Evolutionary conservation across 2,329 filamentous ascomycete species (phyloP), one percentile per base, ranked within the genome.

Genomic region (Coniochaeta hoffmannii): DNA sequence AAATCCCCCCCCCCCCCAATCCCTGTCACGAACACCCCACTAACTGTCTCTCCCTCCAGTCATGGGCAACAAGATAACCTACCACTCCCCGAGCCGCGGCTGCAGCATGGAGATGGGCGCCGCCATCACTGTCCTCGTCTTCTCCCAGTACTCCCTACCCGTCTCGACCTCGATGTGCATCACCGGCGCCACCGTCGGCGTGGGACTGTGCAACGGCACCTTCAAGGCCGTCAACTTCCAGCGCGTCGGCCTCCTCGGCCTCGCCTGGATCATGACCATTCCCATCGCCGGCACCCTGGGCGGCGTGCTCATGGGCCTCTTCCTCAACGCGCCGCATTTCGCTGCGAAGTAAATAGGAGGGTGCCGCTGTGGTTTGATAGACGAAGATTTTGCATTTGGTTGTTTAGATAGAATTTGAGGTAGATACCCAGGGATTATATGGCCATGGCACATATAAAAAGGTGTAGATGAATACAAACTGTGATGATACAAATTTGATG

Each of bases 141-240:
- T 89, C 76, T 89, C 86, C 0, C 87, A 89, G 67, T 89, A 79
- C 76, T 82, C 80, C 1, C 83, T 91, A 0, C 88, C 88, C 35
- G 87, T 91, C 28, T 90, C 87, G 0, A 91, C 86, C 2, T 85
- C 83, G 17, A 87, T 87, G 87, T 91, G 88, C 69, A 90, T 91
- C 69, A 90, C 87, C 1, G 88, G 88, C 55, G 87, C 88, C 26
- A 90, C 87, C 0, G 85, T 90, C 46, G 88, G 88, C 57, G 88
- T 91, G 51, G 87, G 86, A 66, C 82, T 91, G 19, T 90, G 86
- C 78, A 90, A 90, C 67, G 86, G 87, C 32, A 84, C 79, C 28
- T 59, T 82, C 57, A 86, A 83, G 72, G 87, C 88, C 1, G 83
- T 91, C 64, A 91, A 91, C 78, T 91, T 78, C 73, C 82, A 89